A percentile compares a stretch with the other conserved stretches of the same genome.
Conservation (phyloP, 1,139 yeast genomes). For the Yamadazyma epiphylla region DNA sequence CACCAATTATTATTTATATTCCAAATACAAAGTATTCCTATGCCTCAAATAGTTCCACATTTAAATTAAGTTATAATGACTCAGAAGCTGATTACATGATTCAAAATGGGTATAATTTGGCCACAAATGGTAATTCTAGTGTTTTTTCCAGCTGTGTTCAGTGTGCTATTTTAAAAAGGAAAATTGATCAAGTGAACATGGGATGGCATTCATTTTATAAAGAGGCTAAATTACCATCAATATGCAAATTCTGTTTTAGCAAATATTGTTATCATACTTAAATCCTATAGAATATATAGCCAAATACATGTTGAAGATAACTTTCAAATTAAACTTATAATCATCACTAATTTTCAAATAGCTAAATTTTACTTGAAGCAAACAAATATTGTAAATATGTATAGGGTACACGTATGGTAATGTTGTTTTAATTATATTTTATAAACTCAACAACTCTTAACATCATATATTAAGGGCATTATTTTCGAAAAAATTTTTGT, state of each 20-base stretch:
- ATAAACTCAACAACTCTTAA: no score
- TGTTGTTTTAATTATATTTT: no score
- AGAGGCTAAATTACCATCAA: conserved; percentile 10
- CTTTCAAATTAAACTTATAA: no score
- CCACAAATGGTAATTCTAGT: conserved; percentile 42
- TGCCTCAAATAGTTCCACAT: conserved; percentile 56
- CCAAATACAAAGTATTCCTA: conserved; percentile 42
- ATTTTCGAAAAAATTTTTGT: no score
- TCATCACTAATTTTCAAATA: no score
- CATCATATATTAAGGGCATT: no score
- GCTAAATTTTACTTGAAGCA: no score
- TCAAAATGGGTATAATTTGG: conserved; percentile 49
- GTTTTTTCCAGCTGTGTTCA: conserved; percentile 51
- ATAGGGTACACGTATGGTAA: no score
- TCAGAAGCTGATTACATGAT: conserved; percentile 44
- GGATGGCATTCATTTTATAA: neutral
- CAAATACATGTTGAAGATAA: no score
- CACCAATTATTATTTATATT: conserved; percentile 54
- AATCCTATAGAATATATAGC: neutral
- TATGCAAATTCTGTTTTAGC: conserved; percentile 18
- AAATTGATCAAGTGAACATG: conserved; percentile 38
- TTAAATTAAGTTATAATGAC: conserved; percentile 46
- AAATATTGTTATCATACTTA: conserved; percentile 16
- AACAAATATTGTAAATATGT: no score
- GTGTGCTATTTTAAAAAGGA: conserved; percentile 57